A percentile compares a stretch with the other conserved stretches of the same genome.
These are phyloP conservation scores for Thecaphora thlaspeos DNA, from an alignment of 1,284 basidiomycete genomes.

Conservation along the genomic window DNA sequence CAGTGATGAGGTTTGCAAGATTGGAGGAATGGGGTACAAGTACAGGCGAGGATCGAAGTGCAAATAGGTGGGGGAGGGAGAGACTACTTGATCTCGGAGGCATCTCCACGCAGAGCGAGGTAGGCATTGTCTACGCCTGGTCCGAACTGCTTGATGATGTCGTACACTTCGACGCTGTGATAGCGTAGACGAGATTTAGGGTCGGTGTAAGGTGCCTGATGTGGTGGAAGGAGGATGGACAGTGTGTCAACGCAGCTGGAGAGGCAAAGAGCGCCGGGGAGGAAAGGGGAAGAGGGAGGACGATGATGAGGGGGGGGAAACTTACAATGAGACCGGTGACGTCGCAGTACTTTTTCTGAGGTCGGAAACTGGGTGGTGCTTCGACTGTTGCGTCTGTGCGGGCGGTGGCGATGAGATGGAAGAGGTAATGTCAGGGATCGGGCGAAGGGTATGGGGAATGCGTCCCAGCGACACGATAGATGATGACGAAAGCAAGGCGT, in stretches of 20 bases:
- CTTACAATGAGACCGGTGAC: constrained; percentile 83
- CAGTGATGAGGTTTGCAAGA: too few relatives aligned
- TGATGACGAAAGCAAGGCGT: too few relatives aligned
- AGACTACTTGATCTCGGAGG: constrained; percentile 44
- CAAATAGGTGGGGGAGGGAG: not conserved
- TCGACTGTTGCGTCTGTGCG: constrained; percentile 78
- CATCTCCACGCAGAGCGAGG: constrained; percentile 48
- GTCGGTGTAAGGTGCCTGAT: constrained; percentile 80
- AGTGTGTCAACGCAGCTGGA: too few relatives aligned
- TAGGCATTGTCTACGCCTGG: constrained; percentile 54
- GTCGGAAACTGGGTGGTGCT: constrained; percentile 76
- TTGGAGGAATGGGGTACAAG: constrained; percentile 1
- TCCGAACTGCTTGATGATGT: constrained; percentile 72
- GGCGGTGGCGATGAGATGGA: too few relatives aligned
- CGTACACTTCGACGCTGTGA: constrained; percentile 81
- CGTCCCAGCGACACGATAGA: too few relatives aligned
- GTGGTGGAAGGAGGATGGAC: too few relatives aligned
- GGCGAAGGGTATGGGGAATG: too few relatives aligned
- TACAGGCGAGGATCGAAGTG: constrained; percentile 2
- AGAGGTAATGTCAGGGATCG: too few relatives aligned
- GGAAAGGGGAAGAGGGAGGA: too few relatives aligned
- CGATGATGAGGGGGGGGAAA: too few relatives aligned
- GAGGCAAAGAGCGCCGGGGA: too few relatives aligned
- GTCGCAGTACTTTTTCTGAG: constrained; percentile 77
- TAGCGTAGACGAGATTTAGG: constrained; percentile 77